Percentiles rank a stretch among this genome's conserved stretches.
These are phyloP conservation scores for Lactarius vividus DNA, from an alignment of 768 basidiomycete species.

Conservation along the genomic window DNA sequence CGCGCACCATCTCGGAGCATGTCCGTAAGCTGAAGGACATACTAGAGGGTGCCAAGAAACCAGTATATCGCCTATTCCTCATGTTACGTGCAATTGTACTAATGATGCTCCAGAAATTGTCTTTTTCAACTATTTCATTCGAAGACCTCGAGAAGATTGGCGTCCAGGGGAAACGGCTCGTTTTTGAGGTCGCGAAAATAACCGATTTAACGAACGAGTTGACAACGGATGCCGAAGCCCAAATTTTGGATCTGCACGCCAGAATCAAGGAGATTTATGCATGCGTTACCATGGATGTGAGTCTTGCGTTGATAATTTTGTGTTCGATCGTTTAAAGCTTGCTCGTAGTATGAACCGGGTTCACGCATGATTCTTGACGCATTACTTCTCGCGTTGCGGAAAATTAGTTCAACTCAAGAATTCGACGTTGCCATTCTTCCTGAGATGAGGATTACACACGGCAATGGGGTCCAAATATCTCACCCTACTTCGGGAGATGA, in stretches of 20 bases:
- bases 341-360: not conserved
- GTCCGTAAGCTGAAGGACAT: too few species aligned
- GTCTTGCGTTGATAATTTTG: not conserved
- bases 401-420: not conserved
- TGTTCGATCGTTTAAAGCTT: not conserved
- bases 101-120: not conserved
- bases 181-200: not conserved
- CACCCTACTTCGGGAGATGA: not conserved
- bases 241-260: not conserved
- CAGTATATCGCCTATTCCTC: not conserved
- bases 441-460: not conserved
- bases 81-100: not conserved
- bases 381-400: not conserved
- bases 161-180: not conserved
- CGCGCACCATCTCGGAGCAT: too few species aligned
- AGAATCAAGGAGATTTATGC: not conserved
- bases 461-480: not conserved
- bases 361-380: not conserved
- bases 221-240: not conserved
- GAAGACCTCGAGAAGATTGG: not conserved
- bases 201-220: not conserved
- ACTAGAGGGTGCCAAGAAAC: not conserved
- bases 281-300: not conserved
- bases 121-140: not conserved
- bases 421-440: not conserved